These are phyloP conservation scores for Neoscytalidium dimidiatum DNA, from an alignment of 2,329 filamentous ascomycete species.

Conservation along the genomic window DNA sequence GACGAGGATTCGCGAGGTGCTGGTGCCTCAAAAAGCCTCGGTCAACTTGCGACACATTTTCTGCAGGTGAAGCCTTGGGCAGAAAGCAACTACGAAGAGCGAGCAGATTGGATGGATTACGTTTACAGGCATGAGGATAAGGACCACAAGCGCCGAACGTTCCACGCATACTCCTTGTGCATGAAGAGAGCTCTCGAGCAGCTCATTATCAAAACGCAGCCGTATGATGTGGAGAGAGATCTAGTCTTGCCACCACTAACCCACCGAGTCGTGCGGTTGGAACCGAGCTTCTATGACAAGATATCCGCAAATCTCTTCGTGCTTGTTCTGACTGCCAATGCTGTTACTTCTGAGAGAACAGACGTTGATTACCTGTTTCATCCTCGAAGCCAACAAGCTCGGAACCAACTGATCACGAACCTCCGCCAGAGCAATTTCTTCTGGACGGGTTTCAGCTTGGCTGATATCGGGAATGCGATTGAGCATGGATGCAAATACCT, in stretches of 20 bases:
- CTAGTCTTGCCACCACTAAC: conserved; percentile 69
- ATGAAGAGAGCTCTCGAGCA: conserved; percentile 72
- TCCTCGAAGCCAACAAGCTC: conserved; percentile 65
- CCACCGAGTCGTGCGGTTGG: conserved; percentile 71
- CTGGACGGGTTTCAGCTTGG: conserved; percentile 71
- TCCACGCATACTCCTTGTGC: conserved; percentile 57
- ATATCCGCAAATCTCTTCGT: conserved; percentile 82
- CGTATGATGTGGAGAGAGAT: conserved; percentile 67
- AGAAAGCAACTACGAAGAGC: conserved; percentile 59
- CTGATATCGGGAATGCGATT: conserved; percentile 65
- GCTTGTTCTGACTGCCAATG: conserved; percentile 81
- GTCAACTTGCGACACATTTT: conserved; percentile 66
- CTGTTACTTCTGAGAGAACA: conserved; percentile 80
- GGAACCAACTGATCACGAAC: conserved; percentile 73
- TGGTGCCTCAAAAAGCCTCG: conserved; percentile 59
- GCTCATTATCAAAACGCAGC: conserved; percentile 77
- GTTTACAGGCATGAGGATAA: conserved; percentile 55
- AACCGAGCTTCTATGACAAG: conserved; percentile 83
- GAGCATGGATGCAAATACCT: conserved; percentile 70
- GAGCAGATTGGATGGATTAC: conserved; percentile 73
- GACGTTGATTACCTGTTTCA: conserved; percentile 92
- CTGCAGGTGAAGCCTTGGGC: conserved; percentile 79
- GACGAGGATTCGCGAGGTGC: conserved; percentile 42
- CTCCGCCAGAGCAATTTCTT: conserved; percentile 84
- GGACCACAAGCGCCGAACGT: conserved; percentile 52